Percentiles rank a stretch among this genome's conserved stretches.
Evolutionary conservation across 2,329 filamentous ascomycete species (phyloP).

Genomic region (Chaetomium sp.): DNA sequence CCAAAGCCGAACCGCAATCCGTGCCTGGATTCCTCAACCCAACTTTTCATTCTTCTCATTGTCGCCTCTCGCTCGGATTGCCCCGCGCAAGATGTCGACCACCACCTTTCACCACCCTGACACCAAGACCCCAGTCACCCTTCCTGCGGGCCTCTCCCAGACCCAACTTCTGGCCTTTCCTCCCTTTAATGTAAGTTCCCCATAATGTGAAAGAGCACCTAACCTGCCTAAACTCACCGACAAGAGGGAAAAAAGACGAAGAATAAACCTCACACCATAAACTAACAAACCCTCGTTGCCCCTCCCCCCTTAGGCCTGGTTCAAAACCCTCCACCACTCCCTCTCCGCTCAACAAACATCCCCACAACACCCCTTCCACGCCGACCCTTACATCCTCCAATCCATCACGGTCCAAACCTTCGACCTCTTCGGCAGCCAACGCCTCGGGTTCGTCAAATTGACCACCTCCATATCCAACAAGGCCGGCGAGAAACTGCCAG

Average conservation of each 20-base stretch:
- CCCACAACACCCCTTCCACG: slow-evolving; percentile 45
- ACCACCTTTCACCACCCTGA: slow-evolving; percentile 33
- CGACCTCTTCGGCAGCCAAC: slow-evolving; percentile 43
- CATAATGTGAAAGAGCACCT: background rate
- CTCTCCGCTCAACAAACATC: slow-evolving; percentile 38
- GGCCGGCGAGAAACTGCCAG: slow-evolving; percentile 45
- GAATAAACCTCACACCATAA: too few species aligned
- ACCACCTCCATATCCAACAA: slow-evolving; percentile 42
- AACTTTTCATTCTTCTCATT: slow-evolving; percentile 1
- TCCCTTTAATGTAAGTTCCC: slow-evolving; percentile 42
- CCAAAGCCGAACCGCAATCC: slow-evolving; percentile 15
- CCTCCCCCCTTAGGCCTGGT: slow-evolving; percentile 32
- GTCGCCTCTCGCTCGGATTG: slow-evolving; percentile 2
- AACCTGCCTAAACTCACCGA: too few species aligned
- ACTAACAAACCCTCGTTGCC: too few species aligned
- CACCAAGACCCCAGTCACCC: slow-evolving; percentile 35
- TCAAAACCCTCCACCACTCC: slow-evolving; percentile 40
- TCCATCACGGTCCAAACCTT: slow-evolving; percentile 47
- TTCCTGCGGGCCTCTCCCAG: slow-evolving; percentile 39
- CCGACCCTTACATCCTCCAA: slow-evolving; percentile 46
- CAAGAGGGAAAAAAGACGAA: too few species aligned
- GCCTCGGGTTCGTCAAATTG: slow-evolving; percentile 52
- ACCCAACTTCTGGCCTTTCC: slow-evolving; percentile 41
- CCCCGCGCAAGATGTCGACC: slow-evolving; percentile 29
- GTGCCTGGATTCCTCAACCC: slow-evolving; percentile 8